phyloP scores from a whole-genome alignment of 2,329 filamentous ascomycete species.

The Exutisphaerella laricina region DNA sequence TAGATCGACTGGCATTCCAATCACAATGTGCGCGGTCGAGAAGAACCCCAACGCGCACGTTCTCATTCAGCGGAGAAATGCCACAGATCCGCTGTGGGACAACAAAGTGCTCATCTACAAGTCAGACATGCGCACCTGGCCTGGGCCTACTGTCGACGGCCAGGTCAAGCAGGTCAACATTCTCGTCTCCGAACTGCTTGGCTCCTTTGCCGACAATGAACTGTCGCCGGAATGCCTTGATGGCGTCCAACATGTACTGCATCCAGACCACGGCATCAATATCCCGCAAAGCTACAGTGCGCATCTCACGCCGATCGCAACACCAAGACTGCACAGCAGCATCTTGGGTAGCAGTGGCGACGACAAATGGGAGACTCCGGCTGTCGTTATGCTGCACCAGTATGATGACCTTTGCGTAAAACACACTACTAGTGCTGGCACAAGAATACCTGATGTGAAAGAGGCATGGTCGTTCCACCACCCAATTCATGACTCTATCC shows the following conservation, averaged over 20 bases:
- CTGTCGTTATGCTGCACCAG: slow-evolving; percentile 87
- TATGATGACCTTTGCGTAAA: slow-evolving; percentile 81
- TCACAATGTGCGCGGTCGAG: slow-evolving; percentile 88
- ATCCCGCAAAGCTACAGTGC: slow-evolving; percentile 93
- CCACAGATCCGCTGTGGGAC: slow-evolving; percentile 62
- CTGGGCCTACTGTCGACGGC: slow-evolving; percentile 60
- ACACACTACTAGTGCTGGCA: slow-evolving; percentile 43
- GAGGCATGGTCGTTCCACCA: slow-evolving; percentile 76
- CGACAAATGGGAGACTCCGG: slow-evolving; percentile 80
- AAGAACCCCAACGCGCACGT: slow-evolving; percentile 99
- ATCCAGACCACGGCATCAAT: slow-evolving; percentile 74
- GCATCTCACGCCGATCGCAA: slow-evolving; percentile 84
- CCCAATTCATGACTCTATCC: slow-evolving; percentile 57
- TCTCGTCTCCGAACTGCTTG: slow-evolving; percentile 85
- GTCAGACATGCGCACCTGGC: slow-evolving; percentile 96
- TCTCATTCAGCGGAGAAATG: slow-evolving; percentile 80
- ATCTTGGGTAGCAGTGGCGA: slow-evolving; percentile 58
- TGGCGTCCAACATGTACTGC: slow-evolving; percentile 87
- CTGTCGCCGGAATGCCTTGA: slow-evolving; percentile 94
- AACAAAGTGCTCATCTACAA: slow-evolving; percentile 80
- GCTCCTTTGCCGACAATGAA: slow-evolving; percentile 95
- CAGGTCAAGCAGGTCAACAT: slow-evolving; percentile 74
- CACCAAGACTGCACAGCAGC: slow-evolving; percentile 79
- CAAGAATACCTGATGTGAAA: slow-evolving; percentile 52
- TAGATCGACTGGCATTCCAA: slow-evolving; percentile 64